Evolutionary conservation across 2,329 filamentous ascomycete species (phyloP), one percentile per base, ranked within the genome.

Genomic region (Paecilomyces formosus): DNA sequence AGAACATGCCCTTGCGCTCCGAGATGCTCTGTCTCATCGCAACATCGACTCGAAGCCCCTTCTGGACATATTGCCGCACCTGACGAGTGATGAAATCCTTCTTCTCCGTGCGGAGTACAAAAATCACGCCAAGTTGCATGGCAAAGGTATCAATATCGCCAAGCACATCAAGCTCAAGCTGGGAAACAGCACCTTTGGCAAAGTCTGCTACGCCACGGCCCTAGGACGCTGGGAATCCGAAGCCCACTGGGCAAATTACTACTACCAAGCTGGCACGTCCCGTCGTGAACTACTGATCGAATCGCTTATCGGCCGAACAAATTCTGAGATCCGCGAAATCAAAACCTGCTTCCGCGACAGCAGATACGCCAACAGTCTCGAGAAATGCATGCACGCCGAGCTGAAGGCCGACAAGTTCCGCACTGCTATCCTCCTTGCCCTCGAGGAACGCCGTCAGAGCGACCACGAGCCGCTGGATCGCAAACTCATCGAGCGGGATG

Each of bases 231-330:
- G 92, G 87, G 94, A 97, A 76, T 88, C 87, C 65, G 94, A 99
- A 73, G 90, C 91, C 0, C 96, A 96, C 80, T 99, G 94, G 92
- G 92, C 93, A 60, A 97, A 97, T 73, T 96, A 91, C 74, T 97
- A 92, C 87, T 97, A 97, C 76, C 93, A 97, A 70, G 87, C 88
- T 39, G 89, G 93, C 73, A 89, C 88, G 67, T 90, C 87, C 7
- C 84, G 91, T 2, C 85, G 92, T 5, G 93, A 97, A 74, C 81
- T 99, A 35, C 83, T 99, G 56, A 97, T 97, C 66, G 94, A 99
- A 75, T 85, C 87, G 5, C 82, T 99, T 21, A 96, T 97, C 86
- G 94, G 94, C 0, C 85, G 92, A 5, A 86, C 86, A 28, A 97
- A 97, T 72, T 80, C 84, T n/a, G 94, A 97, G 69, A 90, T 97